Evolutionary conservation across 345 rosid genomes (phyloP).

Genomic region (Linum usitatissimum): DNA sequence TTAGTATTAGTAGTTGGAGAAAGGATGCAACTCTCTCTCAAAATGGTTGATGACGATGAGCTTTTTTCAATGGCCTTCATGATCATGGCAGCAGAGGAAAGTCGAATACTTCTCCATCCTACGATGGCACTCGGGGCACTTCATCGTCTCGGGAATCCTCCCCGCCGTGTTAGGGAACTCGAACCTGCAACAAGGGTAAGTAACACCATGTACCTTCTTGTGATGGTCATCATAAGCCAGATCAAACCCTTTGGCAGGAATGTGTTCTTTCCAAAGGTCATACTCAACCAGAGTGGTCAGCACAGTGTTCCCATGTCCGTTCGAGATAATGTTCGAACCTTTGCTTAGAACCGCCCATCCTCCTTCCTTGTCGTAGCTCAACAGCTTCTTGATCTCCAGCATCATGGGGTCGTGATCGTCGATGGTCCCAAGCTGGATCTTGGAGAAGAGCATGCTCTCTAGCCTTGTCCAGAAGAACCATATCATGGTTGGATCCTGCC

Average conservation of each 20-base stretch:
- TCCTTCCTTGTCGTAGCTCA: conserved; percentile 13
- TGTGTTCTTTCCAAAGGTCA: conserved; percentile 13
- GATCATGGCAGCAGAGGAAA: conserved; percentile 17
- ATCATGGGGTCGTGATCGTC: conserved; percentile 15
- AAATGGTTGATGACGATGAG: too few species aligned
- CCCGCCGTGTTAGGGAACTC: conserved; percentile 13
- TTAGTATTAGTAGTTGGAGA: too few species aligned
- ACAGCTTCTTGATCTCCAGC: conserved; percentile 18
- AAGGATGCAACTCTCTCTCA: too few species aligned
- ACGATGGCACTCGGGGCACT: conserved; percentile 14
- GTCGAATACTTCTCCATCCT: conserved; percentile 13
- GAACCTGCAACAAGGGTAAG: conserved; percentile 16
- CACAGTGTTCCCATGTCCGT: conserved; percentile 10
- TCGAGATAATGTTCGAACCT: conserved; percentile 12
- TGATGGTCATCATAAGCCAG: conserved; percentile 13
- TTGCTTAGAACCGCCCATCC: conserved; percentile 16
- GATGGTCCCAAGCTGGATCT: conserved; percentile 14
- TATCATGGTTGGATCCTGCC: conserved; percentile 21
- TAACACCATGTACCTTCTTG: conserved; percentile 2
- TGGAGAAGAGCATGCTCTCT: conserved; percentile 20
- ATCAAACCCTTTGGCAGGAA: conserved; percentile 13
- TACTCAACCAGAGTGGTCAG: conserved; percentile 9
- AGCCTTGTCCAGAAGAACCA: conserved; percentile 29
- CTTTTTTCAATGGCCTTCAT: neutral
- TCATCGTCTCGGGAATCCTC: conserved; percentile 9